Base-by-base conservation (phyloP, 164 flowering plant genomes). In the Amborella trichopoda region DNA sequence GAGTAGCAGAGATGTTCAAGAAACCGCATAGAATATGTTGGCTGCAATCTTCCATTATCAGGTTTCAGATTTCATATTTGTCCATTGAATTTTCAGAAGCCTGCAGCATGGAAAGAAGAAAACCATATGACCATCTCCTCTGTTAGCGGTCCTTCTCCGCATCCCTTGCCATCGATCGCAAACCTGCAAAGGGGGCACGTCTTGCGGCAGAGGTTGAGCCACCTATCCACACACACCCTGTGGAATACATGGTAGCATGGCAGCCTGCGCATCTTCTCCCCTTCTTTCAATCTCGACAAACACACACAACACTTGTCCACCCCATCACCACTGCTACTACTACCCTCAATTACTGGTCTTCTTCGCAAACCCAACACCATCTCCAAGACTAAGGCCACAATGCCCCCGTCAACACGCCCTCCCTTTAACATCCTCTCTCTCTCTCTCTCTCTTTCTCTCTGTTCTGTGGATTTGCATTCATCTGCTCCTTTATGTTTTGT, bases 61-160 rank as follows among this genome's bases (percentile, higher is more conserved):
- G 6, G 9, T 30, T 6, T 6, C 9, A 30, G 13, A 30, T 13
- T 13, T 13, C 34, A 6, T 30, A 30, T 6, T 13, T 30, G 23
- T 3, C 22, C 46, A 20, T 42, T 5, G 4, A 20, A 9, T 2
- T 6, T 13, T 62, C 52, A 71, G 46, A 75, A 76, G 4, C 96
- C 96, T 54, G 94, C 77, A 16, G 66, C 79, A 66, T 89, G 97
- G 49, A 89, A 89, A 16, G 95, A 89, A 53, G 94, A 88, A 65
- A 82, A 85, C 88, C 93, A 84, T 1, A 77, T 75, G 5, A 77
- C 58, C 95, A 89, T 77, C 64, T 85, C 95, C 22, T 78, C 90
- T 0, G 87, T 89, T 4, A 89, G 36, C 46, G 51, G 73, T 26
- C 67, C 79, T 24, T 47, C 51, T 16, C 26, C 62, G 10, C 28